Conservation (phyloP, 2,329 filamentous ascomycete genomes). For the Claviceps pazoutovae region DNA sequence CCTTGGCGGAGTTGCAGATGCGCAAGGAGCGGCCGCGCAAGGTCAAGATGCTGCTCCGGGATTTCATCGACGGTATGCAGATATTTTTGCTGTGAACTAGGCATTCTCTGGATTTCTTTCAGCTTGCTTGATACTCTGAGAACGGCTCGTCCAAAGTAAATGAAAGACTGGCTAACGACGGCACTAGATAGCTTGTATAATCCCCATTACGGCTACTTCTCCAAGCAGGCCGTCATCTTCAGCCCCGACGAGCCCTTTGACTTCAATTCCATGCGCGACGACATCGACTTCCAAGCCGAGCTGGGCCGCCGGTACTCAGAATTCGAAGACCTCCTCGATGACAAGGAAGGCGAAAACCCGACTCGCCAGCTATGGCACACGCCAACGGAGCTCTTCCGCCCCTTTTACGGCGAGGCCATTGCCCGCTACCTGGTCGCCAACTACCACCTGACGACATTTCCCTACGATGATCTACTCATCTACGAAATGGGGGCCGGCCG, state of each 20-base stretch:
- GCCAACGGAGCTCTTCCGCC: conserved; percentile 89
- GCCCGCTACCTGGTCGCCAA: conserved; percentile 93
- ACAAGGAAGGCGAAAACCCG: conserved; percentile 46
- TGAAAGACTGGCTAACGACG: conserved; percentile 7
- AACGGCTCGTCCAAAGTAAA: background rate
- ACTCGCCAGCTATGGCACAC: conserved; percentile 95
- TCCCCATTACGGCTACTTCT: conserved; percentile 88
- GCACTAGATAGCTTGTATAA: conserved; percentile 79
- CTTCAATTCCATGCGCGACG: conserved; percentile 69
- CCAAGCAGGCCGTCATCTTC: conserved; percentile 93
- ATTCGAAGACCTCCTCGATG: conserved; percentile 82
- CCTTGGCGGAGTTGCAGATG: conserved; percentile 60
- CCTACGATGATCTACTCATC: conserved; percentile 92
- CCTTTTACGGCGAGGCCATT: conserved; percentile 93
- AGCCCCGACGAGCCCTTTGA: conserved; percentile 82
- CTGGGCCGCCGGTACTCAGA: conserved; percentile 70
- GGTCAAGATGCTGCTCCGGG: conserved; percentile 93
- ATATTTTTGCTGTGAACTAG: background rate
- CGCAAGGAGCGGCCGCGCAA: conserved; percentile 64
- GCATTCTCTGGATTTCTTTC: too few relatives aligned
- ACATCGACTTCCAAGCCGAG: conserved; percentile 66
- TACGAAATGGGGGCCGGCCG: conserved; percentile 98
- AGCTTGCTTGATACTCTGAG: too few relatives aligned
- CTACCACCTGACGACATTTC: conserved; percentile 87
- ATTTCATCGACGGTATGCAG: conserved; percentile 78